Conservation (phyloP, 192 early-diverging fungal species). For the Gaertneriomyces sp. region DNA sequence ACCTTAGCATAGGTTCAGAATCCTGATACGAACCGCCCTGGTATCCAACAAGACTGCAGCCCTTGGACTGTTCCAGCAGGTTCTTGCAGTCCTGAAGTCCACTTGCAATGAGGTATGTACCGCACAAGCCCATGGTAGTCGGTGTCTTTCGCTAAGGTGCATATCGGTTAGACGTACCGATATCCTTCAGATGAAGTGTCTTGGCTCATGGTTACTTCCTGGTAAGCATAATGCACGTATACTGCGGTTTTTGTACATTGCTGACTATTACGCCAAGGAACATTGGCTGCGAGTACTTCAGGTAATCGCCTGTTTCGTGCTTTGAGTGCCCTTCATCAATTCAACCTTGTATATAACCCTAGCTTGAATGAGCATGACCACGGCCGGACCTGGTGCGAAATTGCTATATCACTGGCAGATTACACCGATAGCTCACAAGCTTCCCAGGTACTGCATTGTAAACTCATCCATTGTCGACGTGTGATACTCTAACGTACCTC, state of each 20-base stretch:
- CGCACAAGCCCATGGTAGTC: not conserved
- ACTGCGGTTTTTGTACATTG: not conserved
- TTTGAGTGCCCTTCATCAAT: not conserved
- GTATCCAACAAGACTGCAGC: conserved; percentile 16
- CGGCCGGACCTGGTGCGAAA: conserved; percentile 24
- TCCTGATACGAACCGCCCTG: conserved; percentile 22
- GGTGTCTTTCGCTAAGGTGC: too few relatives aligned
- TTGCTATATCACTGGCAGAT: conserved; percentile 15
- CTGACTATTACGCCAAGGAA: conserved; percentile 16
- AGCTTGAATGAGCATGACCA: conserved; percentile 10
- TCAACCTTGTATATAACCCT: not conserved
- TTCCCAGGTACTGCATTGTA: too few relatives aligned
- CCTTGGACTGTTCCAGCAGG: conserved; percentile 13
- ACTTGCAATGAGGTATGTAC: not conserved
- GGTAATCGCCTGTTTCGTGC: not conserved
- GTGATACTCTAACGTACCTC: too few relatives aligned
- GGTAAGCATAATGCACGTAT: conserved; percentile 10
- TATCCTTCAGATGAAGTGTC: conserved; percentile 24
- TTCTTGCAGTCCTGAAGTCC: not conserved
- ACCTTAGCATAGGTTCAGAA: conserved; percentile 10
- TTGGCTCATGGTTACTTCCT: conserved; percentile 29
- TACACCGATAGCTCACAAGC: not conserved
- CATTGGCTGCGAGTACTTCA: conserved; percentile 24
- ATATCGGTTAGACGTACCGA: not conserved
- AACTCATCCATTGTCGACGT: too few relatives aligned